Base-by-base conservation (phyloP, 805 yeast genomes). In the Candida broadrunensis region DNA sequence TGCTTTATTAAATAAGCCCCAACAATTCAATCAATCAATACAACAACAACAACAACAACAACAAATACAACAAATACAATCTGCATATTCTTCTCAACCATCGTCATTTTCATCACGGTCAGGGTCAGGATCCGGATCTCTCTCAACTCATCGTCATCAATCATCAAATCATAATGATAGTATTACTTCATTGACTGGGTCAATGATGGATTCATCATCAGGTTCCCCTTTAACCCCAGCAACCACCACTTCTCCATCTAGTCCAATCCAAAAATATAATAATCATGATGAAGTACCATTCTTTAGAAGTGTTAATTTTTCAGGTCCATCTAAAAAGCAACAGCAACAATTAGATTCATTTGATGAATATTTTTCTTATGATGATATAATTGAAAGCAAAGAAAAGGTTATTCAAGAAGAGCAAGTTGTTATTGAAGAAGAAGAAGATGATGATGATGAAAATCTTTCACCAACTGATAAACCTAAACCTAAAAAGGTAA, bases 331-430 rank as follows among this genome's bases (percentile, higher is more conserved):
- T 12, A 53, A 53, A 36, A 54, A 61, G 12, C 46, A 55, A 11
- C 32, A 29, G 14, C 32, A 29, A 29, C 18, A n/a, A 14, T 29
- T 29, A 4, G 50, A 60, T 17, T 50, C 52, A 20, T 55, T 67
- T 39, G 70, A 65, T 14, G 69, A 66, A 30, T 67, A 63, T 45
- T 55, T 67, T 18, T 50, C 63, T 35, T 66, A 61, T 46, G 69
- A 61, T 26, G 69, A 56, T 12, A 48, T 30, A 25, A 31, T 17
- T 16, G n/a, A n/a, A n/a, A n/a, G n/a, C n/a, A n/a, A n/a, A n/a
- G 19, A 32, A 31, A 37, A 20, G 11, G 25, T 14, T 36, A 8
- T 20, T 24, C 23, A 15, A 46, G 51, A 30, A 50, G 46, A 8
- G 50, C 44, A 18, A 44, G 24, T 32, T 33, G 9, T 32, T 24